Base-by-base conservation (phyloP, 1,139 yeast genomes). In the Candida mesenterica region DNA sequence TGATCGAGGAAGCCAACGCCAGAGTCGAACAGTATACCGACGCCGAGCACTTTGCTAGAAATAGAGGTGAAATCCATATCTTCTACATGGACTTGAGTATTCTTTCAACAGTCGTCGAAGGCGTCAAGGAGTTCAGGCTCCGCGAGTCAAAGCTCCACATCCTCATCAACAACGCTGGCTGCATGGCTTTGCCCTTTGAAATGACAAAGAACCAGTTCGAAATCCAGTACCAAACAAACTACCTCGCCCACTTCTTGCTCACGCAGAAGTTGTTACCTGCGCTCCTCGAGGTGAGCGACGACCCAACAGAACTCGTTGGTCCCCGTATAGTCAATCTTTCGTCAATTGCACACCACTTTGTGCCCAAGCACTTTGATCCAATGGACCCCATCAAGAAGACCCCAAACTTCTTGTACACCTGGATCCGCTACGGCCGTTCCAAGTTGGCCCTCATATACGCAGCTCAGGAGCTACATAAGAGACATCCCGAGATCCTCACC, bases 1-100 rank as follows among this genome's bases (percentile, higher is more conserved):
- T 86, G 18, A 57, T 65, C 31, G 51, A 51, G 3, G 87, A 81
- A 52, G 88, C 90, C 0, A 48, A 51, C 10, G 53, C 44, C 18
- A 56, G 68, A 14, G 39, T 52, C 12, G 52, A 37, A 31, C 34
- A 23, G 3, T 59, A 61, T 33, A 43, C 57, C 4, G 40, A 42
- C 12, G 45, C 41, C 5, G 53, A 56, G 33, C 36, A 40, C 24
- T 32, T 32, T 2, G 14, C 29, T 14, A 26, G 33, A 14, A 41
- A 43, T 14, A 42, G 55, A 25, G 74, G 75, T 0, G 53, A 54
- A 30, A 41, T 68, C 17, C 44, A 54, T 28, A 53, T 51, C 32
- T 46, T 63, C 23, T 48, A 59, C 37, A 45, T 63, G 40, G 75
- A 68, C 45, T 61, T 67, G 44, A 43, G 53, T 23, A 62, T 61